These are phyloP conservation scores for Lodderomyces beijingensis DNA, from an alignment of 1,139 yeast genomes.

Conservation along the genomic window DNA sequence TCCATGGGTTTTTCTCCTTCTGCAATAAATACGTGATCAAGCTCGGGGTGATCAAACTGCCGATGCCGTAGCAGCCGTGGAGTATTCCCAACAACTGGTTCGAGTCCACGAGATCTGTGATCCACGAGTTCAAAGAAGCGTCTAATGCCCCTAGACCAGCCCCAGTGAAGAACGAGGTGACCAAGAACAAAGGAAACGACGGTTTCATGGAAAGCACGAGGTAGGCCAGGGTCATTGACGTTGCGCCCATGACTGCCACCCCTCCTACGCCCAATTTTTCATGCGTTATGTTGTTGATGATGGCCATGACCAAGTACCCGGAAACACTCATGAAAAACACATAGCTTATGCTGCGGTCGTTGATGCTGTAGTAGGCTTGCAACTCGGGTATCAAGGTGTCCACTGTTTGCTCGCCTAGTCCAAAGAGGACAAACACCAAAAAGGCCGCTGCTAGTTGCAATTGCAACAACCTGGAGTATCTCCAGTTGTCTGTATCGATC, in stretches of 20 bases:
- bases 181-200: slow-evolving; percentile 31
- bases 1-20: slow-evolving; percentile 32
- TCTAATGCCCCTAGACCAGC: slow-evolving; percentile 60
- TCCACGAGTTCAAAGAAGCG: slow-evolving; percentile 55
- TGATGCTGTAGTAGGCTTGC: slow-evolving; percentile 39
- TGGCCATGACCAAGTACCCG: slow-evolving; percentile 41
- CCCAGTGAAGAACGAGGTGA: slow-evolving; percentile 45
- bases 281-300: slow-evolving; percentile 30
- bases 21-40: slow-evolving; percentile 44
- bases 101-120: slow-evolving; percentile 52
- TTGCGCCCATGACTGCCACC: slow-evolving; percentile 30
- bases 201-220: slow-evolving; percentile 27
- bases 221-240: slow-evolving; percentile 28
- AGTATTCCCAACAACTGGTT: slow-evolving; percentile 62
- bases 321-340: slow-evolving; percentile 31
- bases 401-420: slow-evolving; percentile 54
- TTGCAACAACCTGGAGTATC: slow-evolving; percentile 28
- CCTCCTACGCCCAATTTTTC: slow-evolving; percentile 34
- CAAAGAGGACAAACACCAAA: slow-evolving; percentile 40
- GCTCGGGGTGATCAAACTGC: slow-evolving; percentile 64
- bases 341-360: slow-evolving; percentile 35
- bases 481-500: slow-evolving; percentile 40
- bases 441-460: slow-evolving; percentile 39
- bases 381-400: slow-evolving; percentile 53
- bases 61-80: slow-evolving; percentile 68